Base-by-base conservation (phyloP, 2,329 filamentous ascomycete genomes). In the Xylariaceae sp. region DNA sequence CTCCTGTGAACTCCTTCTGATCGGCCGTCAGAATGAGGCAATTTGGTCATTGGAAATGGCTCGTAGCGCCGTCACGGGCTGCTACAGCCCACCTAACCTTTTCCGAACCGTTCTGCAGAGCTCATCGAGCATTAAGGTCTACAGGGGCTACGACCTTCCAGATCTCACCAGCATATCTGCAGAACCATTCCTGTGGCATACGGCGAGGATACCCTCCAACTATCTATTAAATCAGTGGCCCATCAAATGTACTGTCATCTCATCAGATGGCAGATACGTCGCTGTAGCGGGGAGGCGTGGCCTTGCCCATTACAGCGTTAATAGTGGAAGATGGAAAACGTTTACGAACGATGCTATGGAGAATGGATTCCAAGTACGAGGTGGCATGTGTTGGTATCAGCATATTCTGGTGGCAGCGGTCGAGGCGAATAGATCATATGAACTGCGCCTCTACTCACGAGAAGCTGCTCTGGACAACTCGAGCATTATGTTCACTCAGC, bases 311-410 rank as follows among this genome's bases (percentile, higher is more conserved):
- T 99, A 99, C 71, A 97, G 94, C 64, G 84, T 97, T 55, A 88
- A 88, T 60, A 97, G 93, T 66, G 90, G 93, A 28, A 82, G 94
- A 53, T 99, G 94, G 94, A 97, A 96, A 68, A 95, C 88, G 0
- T 99, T 99, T 68, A 81, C 87, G 45, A 90, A 92, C 62, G 81
- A 86, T 22, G 83, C 81, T 31, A 81, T 87, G 65, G 94, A 97
- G 70, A 91, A 92, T 62, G 90, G 92, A 57, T 99, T 99, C 66
- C 84, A 90, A 19, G 90, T 99, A 13, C 81, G 92, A 57, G 94
- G 94, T 45, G 94, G 94, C 6, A 96, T 99, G 92, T 97, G 93
- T 68, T 99, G 94, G 94, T 92, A 96, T 67, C 91, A 96, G 60
- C 93, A 99, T 71, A 89, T 97, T 31, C 78, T 99, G 16, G 89